A percentile compares a stretch with the other conserved stretches of the same genome.
These are phyloP conservation scores for Penicillium subrubescens DNA, from an alignment of 495 filamentous ascomycete species.

Conservation along the genomic window DNA sequence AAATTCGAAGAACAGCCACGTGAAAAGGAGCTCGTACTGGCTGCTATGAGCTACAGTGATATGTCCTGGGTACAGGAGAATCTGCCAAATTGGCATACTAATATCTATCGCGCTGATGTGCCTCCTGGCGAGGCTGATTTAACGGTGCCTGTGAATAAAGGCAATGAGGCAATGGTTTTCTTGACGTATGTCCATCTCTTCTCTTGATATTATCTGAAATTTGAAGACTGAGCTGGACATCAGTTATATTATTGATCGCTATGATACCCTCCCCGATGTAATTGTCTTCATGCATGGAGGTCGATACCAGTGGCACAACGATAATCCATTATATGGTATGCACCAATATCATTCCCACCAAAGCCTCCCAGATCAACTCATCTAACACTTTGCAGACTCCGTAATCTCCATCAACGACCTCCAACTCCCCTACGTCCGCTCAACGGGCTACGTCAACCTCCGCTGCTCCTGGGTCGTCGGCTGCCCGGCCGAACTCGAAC, in stretches of 20 bases:
- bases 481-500: constrained; percentile 40
- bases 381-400: constrained; percentile 17
- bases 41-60: constrained; percentile 26
- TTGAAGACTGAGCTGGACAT: neutral
- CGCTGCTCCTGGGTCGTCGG: constrained; percentile 49
- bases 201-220: neutral
- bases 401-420: constrained; percentile 30
- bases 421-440: constrained; percentile 24
- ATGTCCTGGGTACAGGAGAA: constrained; percentile 33
- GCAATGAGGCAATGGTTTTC: constrained; percentile 66
- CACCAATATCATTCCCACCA: no score
- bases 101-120: constrained; percentile 55
- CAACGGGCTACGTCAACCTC: constrained; percentile 52
- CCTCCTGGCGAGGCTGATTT: constrained; percentile 29
- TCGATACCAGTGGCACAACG: constrained; percentile 53
- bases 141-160: constrained; percentile 57
- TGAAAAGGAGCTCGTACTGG: constrained; percentile 32
- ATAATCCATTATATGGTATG: constrained; percentile 51
- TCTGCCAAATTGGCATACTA: constrained; percentile 41
- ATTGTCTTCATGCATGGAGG: constrained; percentile 49
- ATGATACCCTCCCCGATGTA: constrained; percentile 46
- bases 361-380: no score
- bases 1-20: neutral
- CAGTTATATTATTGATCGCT: constrained; percentile 50
- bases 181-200: constrained; percentile 45